These are phyloP conservation scores for Protomyces arabidopsidicola DNA, from an alignment of 1,139 yeast genomes.

Conservation along the genomic window DNA sequence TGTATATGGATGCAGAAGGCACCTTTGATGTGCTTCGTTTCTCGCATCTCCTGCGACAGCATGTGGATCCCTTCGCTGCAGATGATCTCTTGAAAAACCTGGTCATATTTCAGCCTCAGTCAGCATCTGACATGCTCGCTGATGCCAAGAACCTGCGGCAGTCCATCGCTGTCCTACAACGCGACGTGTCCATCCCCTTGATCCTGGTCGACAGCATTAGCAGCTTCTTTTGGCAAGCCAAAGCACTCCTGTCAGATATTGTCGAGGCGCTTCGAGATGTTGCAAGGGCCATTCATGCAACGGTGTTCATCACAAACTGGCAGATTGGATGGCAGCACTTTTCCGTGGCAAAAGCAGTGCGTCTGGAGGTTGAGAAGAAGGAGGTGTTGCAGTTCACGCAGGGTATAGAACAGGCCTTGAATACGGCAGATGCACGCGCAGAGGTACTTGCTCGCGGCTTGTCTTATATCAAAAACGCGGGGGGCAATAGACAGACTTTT, in stretches of 20 bases:
- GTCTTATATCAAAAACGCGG: constrained; percentile 1
- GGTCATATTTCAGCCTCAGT: constrained; percentile 19
- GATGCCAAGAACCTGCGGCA: constrained; percentile 7
- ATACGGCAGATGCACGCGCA: constrained; percentile 7
- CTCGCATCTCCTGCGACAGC: constrained; percentile 3
- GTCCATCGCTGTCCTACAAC: not conserved
- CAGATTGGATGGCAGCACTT: constrained; percentile 18
- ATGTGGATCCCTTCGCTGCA: not conserved
- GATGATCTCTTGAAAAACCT: constrained; percentile 2
- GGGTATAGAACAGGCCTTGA: constrained; percentile 15
- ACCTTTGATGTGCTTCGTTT: constrained; percentile 26
- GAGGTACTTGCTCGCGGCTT: constrained; percentile 10
- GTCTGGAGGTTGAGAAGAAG: constrained; percentile 7
- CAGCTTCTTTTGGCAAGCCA: constrained; percentile 26
- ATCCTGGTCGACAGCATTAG: constrained; percentile 24
- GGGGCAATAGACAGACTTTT: not conserved
- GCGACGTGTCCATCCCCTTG: constrained; percentile 8
- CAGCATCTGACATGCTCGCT: constrained; percentile 12
- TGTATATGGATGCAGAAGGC: constrained; percentile 25
- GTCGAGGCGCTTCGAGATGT: not conserved
- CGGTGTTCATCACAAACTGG: constrained; percentile 17
- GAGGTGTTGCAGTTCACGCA: constrained; percentile 24
- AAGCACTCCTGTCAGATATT: not conserved
- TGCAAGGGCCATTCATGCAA: not conserved
- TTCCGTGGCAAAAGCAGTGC: constrained; percentile 2